A percentile compares a stretch with the other conserved stretches of the same genome.
Evolutionary conservation across 495 filamentous ascomycete genomes (phyloP).

Genomic region (Penicillium coprophilum): DNA sequence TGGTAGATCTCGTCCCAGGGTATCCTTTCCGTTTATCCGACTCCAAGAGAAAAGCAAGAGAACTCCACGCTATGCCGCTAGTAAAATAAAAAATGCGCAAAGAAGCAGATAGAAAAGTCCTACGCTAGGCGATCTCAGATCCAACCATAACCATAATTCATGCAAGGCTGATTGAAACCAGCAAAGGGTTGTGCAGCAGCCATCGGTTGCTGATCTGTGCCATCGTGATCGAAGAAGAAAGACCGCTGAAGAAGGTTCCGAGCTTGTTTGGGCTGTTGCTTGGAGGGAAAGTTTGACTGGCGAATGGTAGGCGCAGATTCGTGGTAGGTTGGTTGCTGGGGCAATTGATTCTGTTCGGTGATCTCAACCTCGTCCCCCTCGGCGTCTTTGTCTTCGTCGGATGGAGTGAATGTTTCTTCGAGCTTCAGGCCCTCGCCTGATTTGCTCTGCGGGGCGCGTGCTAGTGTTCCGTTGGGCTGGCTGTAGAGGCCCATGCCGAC

Average conservation of each 20-base stretch:
- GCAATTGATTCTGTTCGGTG: constrained; percentile 23
- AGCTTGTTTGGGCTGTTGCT: constrained; percentile 35
- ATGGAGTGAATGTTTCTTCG: constrained; percentile 80
- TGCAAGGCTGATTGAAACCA: constrained; percentile 35
- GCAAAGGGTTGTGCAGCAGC: constrained; percentile 30
- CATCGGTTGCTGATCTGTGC: constrained; percentile 34
- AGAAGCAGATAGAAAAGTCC: constrained; percentile 9
- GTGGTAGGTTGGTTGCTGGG: constrained; percentile 14
- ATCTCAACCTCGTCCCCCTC: constrained; percentile 46
- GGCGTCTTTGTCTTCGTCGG: constrained; percentile 61
- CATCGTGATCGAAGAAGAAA: constrained; percentile 49
- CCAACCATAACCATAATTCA: constrained; percentile 47
- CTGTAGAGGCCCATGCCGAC: constrained; percentile 85
- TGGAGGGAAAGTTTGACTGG: constrained; percentile 16
- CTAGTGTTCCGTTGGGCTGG: constrained; percentile 52
- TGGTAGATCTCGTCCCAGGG: constrained; percentile 26
- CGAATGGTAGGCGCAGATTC: constrained; percentile 13
- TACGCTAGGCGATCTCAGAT: constrained; percentile 27
- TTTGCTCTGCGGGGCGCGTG: constrained; percentile 43
- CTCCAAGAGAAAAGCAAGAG: constrained; percentile 14
- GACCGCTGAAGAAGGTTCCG: constrained; percentile 45
- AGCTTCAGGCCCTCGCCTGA: constrained; percentile 76
- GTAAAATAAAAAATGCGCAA: constrained; percentile 13
- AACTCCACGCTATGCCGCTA: constrained; percentile 45
- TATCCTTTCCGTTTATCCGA: constrained; percentile 30